Percentiles rank a stretch among this genome's conserved stretches.
Conservation (phyloP, 257 asterid genomes). For the Nicotiana noctiflora region DNA sequence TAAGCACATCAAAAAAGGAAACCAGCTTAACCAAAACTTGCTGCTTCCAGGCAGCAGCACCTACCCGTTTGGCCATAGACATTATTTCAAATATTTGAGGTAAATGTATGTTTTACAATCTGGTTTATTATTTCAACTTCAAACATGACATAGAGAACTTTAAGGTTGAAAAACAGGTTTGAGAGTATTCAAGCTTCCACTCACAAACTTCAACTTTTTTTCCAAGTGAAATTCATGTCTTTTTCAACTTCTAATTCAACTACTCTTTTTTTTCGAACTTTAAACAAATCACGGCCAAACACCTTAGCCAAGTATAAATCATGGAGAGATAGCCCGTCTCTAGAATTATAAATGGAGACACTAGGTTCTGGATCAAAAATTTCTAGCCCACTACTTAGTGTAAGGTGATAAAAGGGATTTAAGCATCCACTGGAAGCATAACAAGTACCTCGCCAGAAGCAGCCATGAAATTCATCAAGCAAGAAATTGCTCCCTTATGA, state of each 20-base stretch:
- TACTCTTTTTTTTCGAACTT: neutral
- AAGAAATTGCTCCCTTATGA: slow-evolving; percentile 86
- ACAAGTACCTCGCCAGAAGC: slow-evolving; percentile 84
- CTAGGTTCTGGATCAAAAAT: neutral
- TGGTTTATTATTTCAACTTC: too few relatives aligned
- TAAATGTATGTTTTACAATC: too few relatives aligned
- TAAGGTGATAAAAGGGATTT: neutral
- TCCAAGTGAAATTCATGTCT: too few relatives aligned
- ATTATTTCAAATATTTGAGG: too few relatives aligned
- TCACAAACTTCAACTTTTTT: too few relatives aligned
- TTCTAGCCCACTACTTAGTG: neutral
- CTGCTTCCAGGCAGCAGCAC: too few relatives aligned
- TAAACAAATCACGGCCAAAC: neutral
- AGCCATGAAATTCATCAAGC: slow-evolving; percentile 89
- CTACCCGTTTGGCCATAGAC: too few relatives aligned
- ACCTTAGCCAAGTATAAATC: neutral
- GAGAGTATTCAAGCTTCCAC: too few relatives aligned
- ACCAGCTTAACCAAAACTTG: neutral
- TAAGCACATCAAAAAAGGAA: neutral
- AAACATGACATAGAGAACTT: too few relatives aligned
- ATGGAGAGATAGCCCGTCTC: neutral
- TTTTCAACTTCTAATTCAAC: neutral
- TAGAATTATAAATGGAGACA: neutral
- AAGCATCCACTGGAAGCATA: slow-evolving; percentile 5
- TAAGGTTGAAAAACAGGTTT: too few relatives aligned